Base-by-base conservation (phyloP, 2,329 filamentous ascomycete genomes). In the Paecilomyces dactylethromorphus region DNA sequence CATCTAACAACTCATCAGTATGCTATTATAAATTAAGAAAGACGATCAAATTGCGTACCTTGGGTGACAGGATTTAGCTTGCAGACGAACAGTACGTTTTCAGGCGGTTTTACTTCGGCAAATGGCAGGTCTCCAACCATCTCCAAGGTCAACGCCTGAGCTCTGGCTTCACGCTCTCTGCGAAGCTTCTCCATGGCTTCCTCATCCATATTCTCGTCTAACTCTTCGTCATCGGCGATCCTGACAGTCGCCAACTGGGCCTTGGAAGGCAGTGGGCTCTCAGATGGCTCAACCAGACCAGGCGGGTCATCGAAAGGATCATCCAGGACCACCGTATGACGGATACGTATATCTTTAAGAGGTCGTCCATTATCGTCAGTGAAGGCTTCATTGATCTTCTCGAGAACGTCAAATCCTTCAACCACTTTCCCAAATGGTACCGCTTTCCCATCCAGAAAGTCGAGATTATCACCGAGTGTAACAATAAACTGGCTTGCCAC, bases 91-190 rank as follows among this genome's bases (percentile, higher is more conserved):
- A 99, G 82, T 13, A 99, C 87, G 73, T 99, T 97, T 77, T 99
- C 94, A 0, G 94, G 94, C 3, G 94, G 94, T 68, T 93, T 95
- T 66, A 99, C 92, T 76, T 99, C 94, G 60, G 94, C 94, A 74
- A 97, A 99, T 3, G 94, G 94, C 59, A 99, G 79, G 73, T 99
- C 94, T 51, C 94, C 94, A 76, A 99, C 94, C 87, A 99, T 95
- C 78, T 99, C 94, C 54, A 99, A 82, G 1, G 93, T 97, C 68
- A 99, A 79, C 0, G 94, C 94, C 74, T 97, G 94, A 0, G 93
- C 93, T 62, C 92, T 86, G 5, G 94, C 94, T 74, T 99, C 94
- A 29, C 91, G 85, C 72, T 97, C 92, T 62, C 92, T 85, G 56
- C 93, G 87, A 54, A 88, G 78, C 74, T 87, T 90, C 72, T 97